Evolutionary conservation across 495 filamentous ascomycete genomes (phyloP).

Genomic region (Xylaria venustula): DNA sequence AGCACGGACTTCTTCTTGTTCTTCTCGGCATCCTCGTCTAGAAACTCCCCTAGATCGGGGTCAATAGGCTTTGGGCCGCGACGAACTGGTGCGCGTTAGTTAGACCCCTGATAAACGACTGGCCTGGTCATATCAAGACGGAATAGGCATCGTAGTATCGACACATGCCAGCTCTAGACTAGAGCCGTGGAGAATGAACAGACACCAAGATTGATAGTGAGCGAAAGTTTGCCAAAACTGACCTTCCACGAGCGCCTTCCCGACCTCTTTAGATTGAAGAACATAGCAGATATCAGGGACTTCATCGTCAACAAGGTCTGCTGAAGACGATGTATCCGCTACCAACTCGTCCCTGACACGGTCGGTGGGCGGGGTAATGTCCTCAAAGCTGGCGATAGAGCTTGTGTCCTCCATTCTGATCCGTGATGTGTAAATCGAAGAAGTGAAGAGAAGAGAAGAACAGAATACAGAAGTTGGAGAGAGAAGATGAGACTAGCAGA

Average conservation of each 20-base stretch:
- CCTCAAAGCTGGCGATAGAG: slow-evolving; percentile 29
- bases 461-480: neutral
- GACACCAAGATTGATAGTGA: too few species aligned
- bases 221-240: slow-evolving; percentile 3
- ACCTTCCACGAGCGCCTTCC: slow-evolving; percentile 27
- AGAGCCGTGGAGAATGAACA: neutral
- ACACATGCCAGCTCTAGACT: neutral
- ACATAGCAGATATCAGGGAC: slow-evolving; percentile 34
- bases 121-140: neutral
- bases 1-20: slow-evolving; percentile 24
- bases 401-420: slow-evolving; percentile 18
- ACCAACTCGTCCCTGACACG: neutral
- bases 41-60: slow-evolving; percentile 13
- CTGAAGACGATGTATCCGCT: neutral
- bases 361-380: slow-evolving; percentile 18
- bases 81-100: slow-evolving; percentile 17
- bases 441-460: neutral
- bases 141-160: neutral
- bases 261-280: slow-evolving; percentile 22
- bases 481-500: neutral
- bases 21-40: neutral
- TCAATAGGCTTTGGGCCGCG: slow-evolving; percentile 32
- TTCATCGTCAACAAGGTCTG: slow-evolving; percentile 24
- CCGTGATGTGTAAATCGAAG: neutral
- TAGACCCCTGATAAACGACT: neutral